These are phyloP conservation scores for Beauveria asiatica DNA, from an alignment of 2,329 filamentous ascomycete genomes.

Conservation along the genomic window DNA sequence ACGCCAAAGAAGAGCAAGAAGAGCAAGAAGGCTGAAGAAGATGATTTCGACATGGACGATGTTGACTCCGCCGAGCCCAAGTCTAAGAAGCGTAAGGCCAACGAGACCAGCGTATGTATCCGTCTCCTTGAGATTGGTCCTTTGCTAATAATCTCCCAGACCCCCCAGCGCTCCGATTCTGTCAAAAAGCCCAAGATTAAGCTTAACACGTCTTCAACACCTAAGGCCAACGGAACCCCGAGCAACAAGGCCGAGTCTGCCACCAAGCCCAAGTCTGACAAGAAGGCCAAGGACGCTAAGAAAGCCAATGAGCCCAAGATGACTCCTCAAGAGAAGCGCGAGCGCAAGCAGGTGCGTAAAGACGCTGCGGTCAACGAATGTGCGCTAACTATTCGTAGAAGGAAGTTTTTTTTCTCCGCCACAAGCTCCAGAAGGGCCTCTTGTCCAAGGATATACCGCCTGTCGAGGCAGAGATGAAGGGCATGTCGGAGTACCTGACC, in stretches of 20 bases:
- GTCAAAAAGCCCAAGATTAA: conserved; percentile 63
- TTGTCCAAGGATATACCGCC: conserved; percentile 75
- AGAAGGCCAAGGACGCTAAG: conserved; percentile 47
- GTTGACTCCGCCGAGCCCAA: conserved; percentile 58
- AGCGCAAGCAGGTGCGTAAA: conserved; percentile 48
- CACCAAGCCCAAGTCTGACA: conserved; percentile 47
- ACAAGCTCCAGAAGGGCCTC: conserved; percentile 92
- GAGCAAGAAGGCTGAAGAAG: conserved; percentile 36
- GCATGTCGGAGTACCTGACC: conserved; percentile 67
- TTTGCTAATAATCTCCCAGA: conserved; percentile 27
- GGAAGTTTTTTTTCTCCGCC: conserved; percentile 84
- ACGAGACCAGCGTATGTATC: conserved; percentile 44
- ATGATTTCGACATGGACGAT: conserved; percentile 55
- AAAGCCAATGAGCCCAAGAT: conserved; percentile 49
- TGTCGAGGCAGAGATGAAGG: conserved; percentile 75
- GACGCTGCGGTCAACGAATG: background rate
- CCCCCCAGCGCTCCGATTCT: conserved; percentile 50
- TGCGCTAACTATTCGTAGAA: conserved; percentile 41
- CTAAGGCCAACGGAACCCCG: conserved; percentile 59
- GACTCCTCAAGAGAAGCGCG: conserved; percentile 47
- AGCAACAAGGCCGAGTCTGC: conserved; percentile 50
- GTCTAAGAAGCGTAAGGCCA: conserved; percentile 75
- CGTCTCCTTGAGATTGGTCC: conserved; percentile 10
- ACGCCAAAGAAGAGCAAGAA: conserved; percentile 12
- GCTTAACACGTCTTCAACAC: conserved; percentile 55